These are phyloP conservation scores for Myxozyma neglecta DNA, from an alignment of 805 yeast genomes.

Conservation along the genomic window DNA sequence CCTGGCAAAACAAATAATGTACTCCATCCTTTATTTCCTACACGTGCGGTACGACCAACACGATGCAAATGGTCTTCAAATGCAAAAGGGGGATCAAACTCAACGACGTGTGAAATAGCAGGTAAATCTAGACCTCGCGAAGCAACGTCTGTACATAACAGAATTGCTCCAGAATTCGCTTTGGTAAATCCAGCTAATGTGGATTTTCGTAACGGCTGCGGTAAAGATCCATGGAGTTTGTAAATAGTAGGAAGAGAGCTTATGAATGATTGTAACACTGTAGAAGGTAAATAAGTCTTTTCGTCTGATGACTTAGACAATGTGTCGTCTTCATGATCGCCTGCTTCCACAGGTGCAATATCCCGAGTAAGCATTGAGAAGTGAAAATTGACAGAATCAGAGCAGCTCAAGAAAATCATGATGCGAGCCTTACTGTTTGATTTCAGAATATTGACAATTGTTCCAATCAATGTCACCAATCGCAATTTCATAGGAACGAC, in stretches of 20 bases:
- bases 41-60: slow-evolving; percentile 97
- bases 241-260: slow-evolving; percentile 49
- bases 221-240: slow-evolving; percentile 86
- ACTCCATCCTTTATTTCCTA: slow-evolving; percentile 84
- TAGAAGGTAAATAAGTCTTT: slow-evolving; percentile 15
- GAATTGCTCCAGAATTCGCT: slow-evolving; percentile 46
- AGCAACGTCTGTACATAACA: slow-evolving; percentile 97
- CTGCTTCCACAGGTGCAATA: slow-evolving; percentile 8
- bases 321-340: slow-evolving; percentile 39
- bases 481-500: slow-evolving; percentile 91
- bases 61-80: slow-evolving; percentile 94
- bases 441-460: slow-evolving; percentile 52
- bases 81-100: slow-evolving; percentile 92
- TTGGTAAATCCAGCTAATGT: slow-evolving; percentile 62
- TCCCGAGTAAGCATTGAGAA: slow-evolving; percentile 72
- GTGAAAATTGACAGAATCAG: slow-evolving; percentile 96
- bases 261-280: slow-evolving; percentile 2
- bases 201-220: slow-evolving; percentile 78
- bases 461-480: slow-evolving; percentile 73
- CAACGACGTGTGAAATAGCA: slow-evolving; percentile 78
- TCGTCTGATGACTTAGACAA: slow-evolving; percentile 13
- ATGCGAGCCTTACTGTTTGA: slow-evolving; percentile 37
- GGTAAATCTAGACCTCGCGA: slow-evolving; percentile 95
- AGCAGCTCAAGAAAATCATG: slow-evolving; percentile 86
- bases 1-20: slow-evolving; percentile 83